Evolutionary conservation across 768 basidiomycete genomes (phyloP).

Genomic region (Cubamyces sp.): DNA sequence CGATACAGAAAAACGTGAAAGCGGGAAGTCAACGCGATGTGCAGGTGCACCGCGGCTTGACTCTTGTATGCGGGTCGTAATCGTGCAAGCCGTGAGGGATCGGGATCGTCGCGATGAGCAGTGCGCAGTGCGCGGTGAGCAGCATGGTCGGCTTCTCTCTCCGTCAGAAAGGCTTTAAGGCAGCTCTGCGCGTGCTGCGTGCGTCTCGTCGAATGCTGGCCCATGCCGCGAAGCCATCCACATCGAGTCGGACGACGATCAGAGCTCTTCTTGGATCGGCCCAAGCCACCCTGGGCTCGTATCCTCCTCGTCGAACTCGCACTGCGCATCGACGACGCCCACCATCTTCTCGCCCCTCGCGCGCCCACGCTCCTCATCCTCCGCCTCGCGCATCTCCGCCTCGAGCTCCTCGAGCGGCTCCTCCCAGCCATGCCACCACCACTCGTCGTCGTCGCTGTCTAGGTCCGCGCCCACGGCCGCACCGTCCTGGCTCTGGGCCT

Average conservation of each 20-base stretch:
- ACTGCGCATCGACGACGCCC: neutral
- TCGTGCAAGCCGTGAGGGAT: no score
- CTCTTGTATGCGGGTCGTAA: no score
- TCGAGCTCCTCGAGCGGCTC: slow-evolving; percentile 21
- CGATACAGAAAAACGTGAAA: no score
- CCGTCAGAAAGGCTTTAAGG: no score
- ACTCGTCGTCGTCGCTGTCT: slow-evolving; percentile 16
- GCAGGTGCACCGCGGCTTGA: no score
- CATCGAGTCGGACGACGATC: neutral
- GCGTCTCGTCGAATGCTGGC: no score
- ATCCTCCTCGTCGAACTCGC: slow-evolving; percentile 1
- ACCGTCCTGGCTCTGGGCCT: slow-evolving; percentile 8
- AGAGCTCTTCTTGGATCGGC: slow-evolving; percentile 11
- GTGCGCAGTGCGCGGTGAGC: no score
- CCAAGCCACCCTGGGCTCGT: slow-evolving; percentile 6
- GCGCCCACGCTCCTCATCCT: slow-evolving; percentile 3
- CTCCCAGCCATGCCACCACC: slow-evolving; percentile 33
- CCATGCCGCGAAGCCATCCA: no score
- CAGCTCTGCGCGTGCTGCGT: no score
- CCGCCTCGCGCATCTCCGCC: slow-evolving; percentile 1
- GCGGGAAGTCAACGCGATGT: no score
- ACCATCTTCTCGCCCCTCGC: neutral
- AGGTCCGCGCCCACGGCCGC: slow-evolving; percentile 15
- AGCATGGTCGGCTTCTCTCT: no score
- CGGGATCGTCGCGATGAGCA: no score